Percentiles rank a stretch among this genome's conserved stretches.
These are phyloP conservation scores for Lonicera japonica DNA, from an alignment of 129 eudicot genomes.

Conservation along the genomic window DNA sequence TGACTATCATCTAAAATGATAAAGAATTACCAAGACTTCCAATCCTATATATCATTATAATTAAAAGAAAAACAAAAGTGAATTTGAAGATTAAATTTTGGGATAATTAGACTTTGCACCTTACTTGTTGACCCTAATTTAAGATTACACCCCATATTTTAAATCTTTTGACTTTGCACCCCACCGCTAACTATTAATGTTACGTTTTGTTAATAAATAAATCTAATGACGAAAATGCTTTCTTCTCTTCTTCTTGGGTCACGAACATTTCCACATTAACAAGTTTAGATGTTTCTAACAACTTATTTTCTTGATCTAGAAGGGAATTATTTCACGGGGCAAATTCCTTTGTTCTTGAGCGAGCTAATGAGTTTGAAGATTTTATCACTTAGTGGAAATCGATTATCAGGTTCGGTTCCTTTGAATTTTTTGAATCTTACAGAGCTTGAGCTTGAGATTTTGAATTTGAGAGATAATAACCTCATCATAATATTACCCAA, in stretches of 20 bases:
- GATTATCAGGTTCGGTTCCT: constrained; percentile 56
- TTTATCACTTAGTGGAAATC: constrained; percentile 60
- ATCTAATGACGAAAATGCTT: too few species aligned
- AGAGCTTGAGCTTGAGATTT: constrained; percentile 34
- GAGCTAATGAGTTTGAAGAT: constrained; percentile 35
- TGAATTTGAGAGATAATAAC: constrained; percentile 55
- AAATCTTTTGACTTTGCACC: too few species aligned
- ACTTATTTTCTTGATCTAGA: constrained; percentile 59
- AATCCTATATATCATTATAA: too few species aligned
- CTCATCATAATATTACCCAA: constrained; percentile 53
- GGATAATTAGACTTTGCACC: too few species aligned
- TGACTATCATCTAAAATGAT: too few species aligned
- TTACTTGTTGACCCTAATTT: too few species aligned
- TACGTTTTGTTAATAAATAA: too few species aligned
- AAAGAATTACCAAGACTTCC: too few species aligned
- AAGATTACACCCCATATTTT: too few species aligned
- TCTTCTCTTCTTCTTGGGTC: constrained; percentile 51
- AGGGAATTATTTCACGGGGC: constrained; percentile 58
- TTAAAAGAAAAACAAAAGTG: too few species aligned
- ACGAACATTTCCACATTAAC: constrained; percentile 38
- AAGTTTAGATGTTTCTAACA: constrained; percentile 63
- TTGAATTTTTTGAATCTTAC: constrained; percentile 36
- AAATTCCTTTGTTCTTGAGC: constrained; percentile 48
- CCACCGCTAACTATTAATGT: too few species aligned
- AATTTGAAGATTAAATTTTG: too few species aligned